Percentiles rank a stretch among this genome's conserved stretches.
Conservation (phyloP, 352 stramenopile species). For the Aphanomyces cochlioides region DNA sequence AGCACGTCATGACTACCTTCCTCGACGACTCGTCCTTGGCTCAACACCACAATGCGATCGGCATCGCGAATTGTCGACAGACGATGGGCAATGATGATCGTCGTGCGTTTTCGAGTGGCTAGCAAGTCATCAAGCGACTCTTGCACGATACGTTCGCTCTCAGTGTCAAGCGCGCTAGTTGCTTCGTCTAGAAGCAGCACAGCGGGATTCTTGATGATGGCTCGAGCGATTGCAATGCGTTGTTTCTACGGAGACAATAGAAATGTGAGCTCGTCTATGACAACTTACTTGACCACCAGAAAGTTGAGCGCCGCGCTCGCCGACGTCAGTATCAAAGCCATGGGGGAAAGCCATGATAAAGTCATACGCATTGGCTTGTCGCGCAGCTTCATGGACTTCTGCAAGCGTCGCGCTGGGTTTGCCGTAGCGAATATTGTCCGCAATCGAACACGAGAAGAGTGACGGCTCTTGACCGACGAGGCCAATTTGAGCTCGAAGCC, state of each 20-base stretch:
- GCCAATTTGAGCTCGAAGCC: constrained; percentile 38
- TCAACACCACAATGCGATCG: constrained; percentile 79
- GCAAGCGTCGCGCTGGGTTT: constrained; percentile 52
- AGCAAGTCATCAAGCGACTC: constrained; percentile 71
- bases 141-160: constrained; percentile 84
- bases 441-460: constrained; percentile 44
- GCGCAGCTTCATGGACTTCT: constrained; percentile 66
- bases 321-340: constrained; percentile 83
- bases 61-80: constrained; percentile 74
- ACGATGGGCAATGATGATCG: constrained; percentile 76
- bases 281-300: constrained; percentile 77
- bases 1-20: constrained; percentile 79
- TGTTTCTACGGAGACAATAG: constrained; percentile 63
- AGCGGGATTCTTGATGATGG: constrained; percentile 77
- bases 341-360: constrained; percentile 83
- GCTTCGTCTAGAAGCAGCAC: constrained; percentile 88
- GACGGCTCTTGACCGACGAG: constrained; percentile 64
- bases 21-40: constrained; percentile 63
- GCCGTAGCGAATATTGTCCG: constrained; percentile 58
- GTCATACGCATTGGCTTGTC: constrained; percentile 85
- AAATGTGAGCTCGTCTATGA: background rate
- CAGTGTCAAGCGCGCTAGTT: constrained; percentile 69
- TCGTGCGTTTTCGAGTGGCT: constrained; percentile 62
- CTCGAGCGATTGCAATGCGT: constrained; percentile 88
- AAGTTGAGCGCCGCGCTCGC: constrained; percentile 83